These are phyloP conservation scores for Epichloe aotearoae DNA, from an alignment of 2,329 filamentous ascomycete species.

Conservation along the genomic window DNA sequence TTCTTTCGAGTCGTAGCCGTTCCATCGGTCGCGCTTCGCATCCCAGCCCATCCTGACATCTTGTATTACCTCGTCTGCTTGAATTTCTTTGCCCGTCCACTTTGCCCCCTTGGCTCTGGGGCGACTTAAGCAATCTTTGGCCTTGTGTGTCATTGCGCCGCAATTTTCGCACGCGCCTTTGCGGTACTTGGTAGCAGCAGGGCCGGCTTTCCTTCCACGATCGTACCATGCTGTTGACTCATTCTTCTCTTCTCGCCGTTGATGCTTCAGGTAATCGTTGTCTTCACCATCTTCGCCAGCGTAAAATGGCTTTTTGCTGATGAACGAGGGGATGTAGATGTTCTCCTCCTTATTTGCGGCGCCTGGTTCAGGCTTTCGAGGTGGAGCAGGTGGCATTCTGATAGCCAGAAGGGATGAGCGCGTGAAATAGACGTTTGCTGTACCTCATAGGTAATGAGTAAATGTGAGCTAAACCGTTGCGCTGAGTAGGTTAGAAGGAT, in stretches of 20 bases:
- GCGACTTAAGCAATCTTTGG: slow-evolving; percentile 81
- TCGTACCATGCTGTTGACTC: slow-evolving; percentile 84
- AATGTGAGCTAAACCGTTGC: not conserved
- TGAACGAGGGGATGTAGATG: slow-evolving; percentile 96
- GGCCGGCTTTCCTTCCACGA: slow-evolving; percentile 69
- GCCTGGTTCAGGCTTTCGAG: slow-evolving; percentile 21
- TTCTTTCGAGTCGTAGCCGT: slow-evolving; percentile 85
- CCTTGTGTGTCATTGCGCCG: slow-evolving; percentile 91
- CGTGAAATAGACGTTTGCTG: not conserved
- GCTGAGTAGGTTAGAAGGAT: not conserved
- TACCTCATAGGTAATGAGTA: not conserved
- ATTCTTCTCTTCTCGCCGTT: slow-evolving; percentile 52
- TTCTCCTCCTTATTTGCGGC: slow-evolving; percentile 71
- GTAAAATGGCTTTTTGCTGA: slow-evolving; percentile 96
- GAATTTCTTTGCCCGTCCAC: slow-evolving; percentile 86
- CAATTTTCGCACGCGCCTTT: slow-evolving; percentile 99
- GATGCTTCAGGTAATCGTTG: slow-evolving; percentile 90
- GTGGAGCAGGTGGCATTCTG: slow-evolving; percentile 15
- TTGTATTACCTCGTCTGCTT: slow-evolving; percentile 79
- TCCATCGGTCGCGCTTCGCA: slow-evolving; percentile 95
- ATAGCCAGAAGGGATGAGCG: not conserved
- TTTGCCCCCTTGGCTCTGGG: slow-evolving; percentile 82
- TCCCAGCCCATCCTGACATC: slow-evolving; percentile 88
- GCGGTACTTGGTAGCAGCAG: slow-evolving; percentile 88
- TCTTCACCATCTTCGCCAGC: slow-evolving; percentile 65